Percentiles rank a stretch among this genome's conserved stretches.
Evolutionary conservation across 2,329 filamentous ascomycete genomes (phyloP).

Genomic region (Polytolypa hystricis): DNA sequence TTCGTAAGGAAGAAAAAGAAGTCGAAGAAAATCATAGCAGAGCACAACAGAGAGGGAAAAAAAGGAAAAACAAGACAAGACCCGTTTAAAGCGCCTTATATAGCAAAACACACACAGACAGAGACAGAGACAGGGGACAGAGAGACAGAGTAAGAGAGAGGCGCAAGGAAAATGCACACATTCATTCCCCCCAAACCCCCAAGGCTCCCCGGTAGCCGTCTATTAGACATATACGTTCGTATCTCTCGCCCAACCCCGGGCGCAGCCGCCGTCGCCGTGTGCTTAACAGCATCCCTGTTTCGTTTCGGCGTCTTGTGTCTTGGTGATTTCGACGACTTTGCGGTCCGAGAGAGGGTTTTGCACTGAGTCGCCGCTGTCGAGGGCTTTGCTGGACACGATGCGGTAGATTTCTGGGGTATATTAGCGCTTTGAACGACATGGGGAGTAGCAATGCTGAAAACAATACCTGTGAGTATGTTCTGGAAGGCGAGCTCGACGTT

Average conservation of each 20-base stretch:
- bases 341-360: constrained; percentile 69
- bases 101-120: too few species aligned
- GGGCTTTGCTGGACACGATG: constrained; percentile 94
- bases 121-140: too few species aligned
- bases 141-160: too few species aligned
- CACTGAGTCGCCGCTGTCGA: constrained; percentile 76
- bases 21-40: constrained; percentile 5
- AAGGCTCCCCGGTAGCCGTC: too few species aligned
- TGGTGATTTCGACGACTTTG: constrained; percentile 73
- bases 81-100: too few species aligned
- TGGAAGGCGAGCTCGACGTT: constrained; percentile 99
- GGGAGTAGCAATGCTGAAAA: not conserved
- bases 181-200: too few species aligned
- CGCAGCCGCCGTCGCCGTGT: constrained; percentile 6
- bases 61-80: constrained; percentile 10
- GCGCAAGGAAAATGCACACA: too few species aligned
- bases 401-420: constrained; percentile 78
- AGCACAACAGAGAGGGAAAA: constrained; percentile 13
- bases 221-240: constrained; percentile 6
- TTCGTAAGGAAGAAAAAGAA: not conserved
- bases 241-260: constrained; percentile 17
- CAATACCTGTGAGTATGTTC: constrained; percentile 89
- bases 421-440: constrained; percentile 9
- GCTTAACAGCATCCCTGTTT: constrained; percentile 45
- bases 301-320: constrained; percentile 65